Evolutionary conservation across 208 protist genomes (phyloP).

Genomic region (Tritrichomonas musculus): DNA sequence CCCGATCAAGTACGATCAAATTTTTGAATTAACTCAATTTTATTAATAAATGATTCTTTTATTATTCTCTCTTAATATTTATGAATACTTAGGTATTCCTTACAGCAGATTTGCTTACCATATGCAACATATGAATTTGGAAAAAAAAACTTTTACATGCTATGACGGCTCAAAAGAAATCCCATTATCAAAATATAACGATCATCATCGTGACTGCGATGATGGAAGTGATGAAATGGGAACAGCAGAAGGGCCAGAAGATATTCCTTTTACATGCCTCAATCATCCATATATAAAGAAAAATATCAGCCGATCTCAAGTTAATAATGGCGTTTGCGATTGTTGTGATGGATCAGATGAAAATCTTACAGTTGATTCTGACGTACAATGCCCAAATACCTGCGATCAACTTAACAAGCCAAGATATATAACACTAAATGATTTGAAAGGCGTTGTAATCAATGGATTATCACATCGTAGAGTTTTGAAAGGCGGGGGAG

Average conservation of each 20-base stretch:
- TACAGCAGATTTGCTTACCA: too few relatives aligned
- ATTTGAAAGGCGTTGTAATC: too few relatives aligned
- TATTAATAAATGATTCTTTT: too few relatives aligned
- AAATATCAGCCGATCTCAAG: conserved; percentile 35
- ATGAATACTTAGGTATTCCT: too few relatives aligned
- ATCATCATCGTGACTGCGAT: conserved; percentile 38
- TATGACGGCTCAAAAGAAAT: conserved; percentile 23
- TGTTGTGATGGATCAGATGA: conserved; percentile 61
- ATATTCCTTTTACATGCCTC: conserved; percentile 45
- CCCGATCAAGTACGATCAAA: too few relatives aligned
- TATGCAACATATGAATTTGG: too few relatives aligned
- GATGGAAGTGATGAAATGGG: conserved; percentile 49
- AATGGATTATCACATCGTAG: too few relatives aligned
- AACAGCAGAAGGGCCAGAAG: conserved; percentile 36
- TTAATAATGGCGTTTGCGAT: conserved; percentile 57
- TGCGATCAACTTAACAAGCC: not conserved
- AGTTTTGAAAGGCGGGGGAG: too few relatives aligned
- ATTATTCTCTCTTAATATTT: too few relatives aligned
- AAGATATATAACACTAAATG: not conserved
- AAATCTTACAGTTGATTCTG: not conserved
- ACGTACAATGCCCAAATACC: not conserved
- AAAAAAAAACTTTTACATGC: not conserved
- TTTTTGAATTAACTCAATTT: too few relatives aligned
- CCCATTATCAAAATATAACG: conserved; percentile 23
- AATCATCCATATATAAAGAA: conserved; percentile 16